Evolutionary conservation across 1,284 basidiomycete species (phyloP).

Genomic region (Pyrrhoderma noxium): DNA sequence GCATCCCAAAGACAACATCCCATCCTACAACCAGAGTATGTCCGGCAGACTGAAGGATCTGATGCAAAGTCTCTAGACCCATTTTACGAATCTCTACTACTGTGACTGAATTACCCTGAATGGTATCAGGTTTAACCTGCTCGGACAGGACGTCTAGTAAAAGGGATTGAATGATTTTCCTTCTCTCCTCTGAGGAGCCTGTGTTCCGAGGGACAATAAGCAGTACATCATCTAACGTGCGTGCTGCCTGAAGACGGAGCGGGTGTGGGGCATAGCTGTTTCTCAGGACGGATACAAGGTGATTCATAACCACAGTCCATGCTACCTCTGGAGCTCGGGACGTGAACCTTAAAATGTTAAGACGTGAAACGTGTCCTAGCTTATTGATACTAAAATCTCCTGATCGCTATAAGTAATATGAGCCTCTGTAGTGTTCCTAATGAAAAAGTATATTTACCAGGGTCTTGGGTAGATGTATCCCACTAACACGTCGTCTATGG

Average conservation of each 20-base stretch:
- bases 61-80: slow-evolving; percentile 83
- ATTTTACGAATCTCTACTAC: slow-evolving; percentile 76
- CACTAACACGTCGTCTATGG: slow-evolving; percentile 73
- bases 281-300: slow-evolving; percentile 71
- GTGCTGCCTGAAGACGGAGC: slow-evolving; percentile 83
- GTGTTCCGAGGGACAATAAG: slow-evolving; percentile 64
- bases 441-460: slow-evolving; percentile 41
- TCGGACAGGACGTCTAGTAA: slow-evolving; percentile 77
- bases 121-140: slow-evolving; percentile 61
- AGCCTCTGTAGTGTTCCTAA: background rate
- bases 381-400: slow-evolving; percentile 86
- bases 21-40: slow-evolving; percentile 89
- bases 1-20: slow-evolving; percentile 88
- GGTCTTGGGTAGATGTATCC: slow-evolving; percentile 72
- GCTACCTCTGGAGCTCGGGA: slow-evolving; percentile 74
- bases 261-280: slow-evolving; percentile 62
- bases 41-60: slow-evolving; percentile 84
- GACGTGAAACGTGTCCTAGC: slow-evolving; percentile 68
- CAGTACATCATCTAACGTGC: slow-evolving; percentile 77
- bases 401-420: slow-evolving; percentile 41
- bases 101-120: slow-evolving; percentile 38
- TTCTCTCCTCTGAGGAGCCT: slow-evolving; percentile 51
- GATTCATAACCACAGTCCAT: slow-evolving; percentile 75
- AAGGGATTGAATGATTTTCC: slow-evolving; percentile 68
- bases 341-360: slow-evolving; percentile 84